Evolutionary conservation across 2,329 filamentous ascomycete species (phyloP).

Genomic region (Phyllosticta citribraziliensis): DNA sequence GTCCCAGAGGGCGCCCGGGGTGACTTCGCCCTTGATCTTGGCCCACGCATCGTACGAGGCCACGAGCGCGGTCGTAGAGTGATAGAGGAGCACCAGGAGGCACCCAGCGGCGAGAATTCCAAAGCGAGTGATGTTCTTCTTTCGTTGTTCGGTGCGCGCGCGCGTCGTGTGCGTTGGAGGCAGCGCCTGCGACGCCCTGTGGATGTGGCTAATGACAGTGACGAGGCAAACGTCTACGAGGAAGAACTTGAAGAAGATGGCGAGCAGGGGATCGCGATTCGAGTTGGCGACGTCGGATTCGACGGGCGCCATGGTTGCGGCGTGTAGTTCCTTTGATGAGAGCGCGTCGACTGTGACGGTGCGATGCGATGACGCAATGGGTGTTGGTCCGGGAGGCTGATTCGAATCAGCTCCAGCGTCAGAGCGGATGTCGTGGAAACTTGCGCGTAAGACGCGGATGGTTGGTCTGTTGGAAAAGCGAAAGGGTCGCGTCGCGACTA

Average conservation of each 20-base stretch:
- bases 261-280: conserved; percentile 24
- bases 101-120: conserved; percentile 37
- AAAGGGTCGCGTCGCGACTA: neutral
- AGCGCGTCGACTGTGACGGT: neutral
- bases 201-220: conserved; percentile 21
- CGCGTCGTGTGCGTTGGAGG: conserved; percentile 27
- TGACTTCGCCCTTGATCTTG: conserved; percentile 28
- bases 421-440: neutral
- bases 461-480: neutral
- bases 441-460: neutral
- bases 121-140: conserved; percentile 30
- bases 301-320: conserved; percentile 24
- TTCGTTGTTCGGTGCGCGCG: conserved; percentile 20
- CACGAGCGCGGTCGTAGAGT: conserved; percentile 34
- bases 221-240: conserved; percentile 22
- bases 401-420: neutral
- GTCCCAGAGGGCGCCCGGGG: conserved; percentile 32
- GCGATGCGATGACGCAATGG: conserved; percentile 7
- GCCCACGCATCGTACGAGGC: conserved; percentile 45
- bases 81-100: conserved; percentile 35
- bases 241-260: conserved; percentile 22
- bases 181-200: conserved; percentile 21
- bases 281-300: conserved; percentile 22
- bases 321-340: neutral
- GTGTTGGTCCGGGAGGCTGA: neutral